phyloP scores from a whole-genome alignment of 2,329 filamentous ascomycete species.

The Colletotrichum zoysiae region DNA sequence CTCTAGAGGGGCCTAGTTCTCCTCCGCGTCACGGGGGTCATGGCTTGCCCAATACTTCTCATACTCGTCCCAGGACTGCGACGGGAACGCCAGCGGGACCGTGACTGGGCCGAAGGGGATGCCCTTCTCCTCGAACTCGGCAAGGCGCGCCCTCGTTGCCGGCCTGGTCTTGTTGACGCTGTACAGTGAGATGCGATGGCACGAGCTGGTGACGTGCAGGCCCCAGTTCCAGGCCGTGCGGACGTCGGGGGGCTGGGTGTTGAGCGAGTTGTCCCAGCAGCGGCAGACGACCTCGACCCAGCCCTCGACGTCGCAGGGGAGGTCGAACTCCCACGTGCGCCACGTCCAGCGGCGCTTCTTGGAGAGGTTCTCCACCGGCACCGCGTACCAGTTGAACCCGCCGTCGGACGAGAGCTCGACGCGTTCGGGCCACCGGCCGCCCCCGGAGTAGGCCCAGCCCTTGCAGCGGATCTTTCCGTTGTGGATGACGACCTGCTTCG shows the following conservation, averaged over 20 bases:
- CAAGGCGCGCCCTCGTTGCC: conserved; percentile 62
- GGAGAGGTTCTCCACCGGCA: conserved; percentile 64
- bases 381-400: conserved; percentile 73
- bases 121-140: conserved; percentile 62
- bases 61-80: conserved; percentile 64
- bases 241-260: conserved; percentile 69
- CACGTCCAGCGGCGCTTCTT: conserved; percentile 74
- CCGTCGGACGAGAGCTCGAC: conserved; percentile 75
- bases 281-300: conserved; percentile 71
- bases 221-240: conserved; percentile 74
- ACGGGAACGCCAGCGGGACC: conserved; percentile 61
- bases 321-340: conserved; percentile 72
- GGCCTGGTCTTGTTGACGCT: conserved; percentile 69
- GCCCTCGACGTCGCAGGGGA: conserved; percentile 73
- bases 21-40: conserved; percentile 48
- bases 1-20: conserved; percentile 6
- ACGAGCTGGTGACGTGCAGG: conserved; percentile 73
- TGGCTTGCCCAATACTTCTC: conserved; percentile 48
- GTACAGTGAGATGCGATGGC: conserved; percentile 72
- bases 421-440: conserved; percentile 70
- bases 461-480: conserved; percentile 68
- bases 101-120: conserved; percentile 66
- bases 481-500: conserved; percentile 72
- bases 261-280: conserved; percentile 73
- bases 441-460: conserved; percentile 71